Base-by-base conservation (phyloP, 768 basidiomycete genomes). In the Calocera cornea region DNA sequence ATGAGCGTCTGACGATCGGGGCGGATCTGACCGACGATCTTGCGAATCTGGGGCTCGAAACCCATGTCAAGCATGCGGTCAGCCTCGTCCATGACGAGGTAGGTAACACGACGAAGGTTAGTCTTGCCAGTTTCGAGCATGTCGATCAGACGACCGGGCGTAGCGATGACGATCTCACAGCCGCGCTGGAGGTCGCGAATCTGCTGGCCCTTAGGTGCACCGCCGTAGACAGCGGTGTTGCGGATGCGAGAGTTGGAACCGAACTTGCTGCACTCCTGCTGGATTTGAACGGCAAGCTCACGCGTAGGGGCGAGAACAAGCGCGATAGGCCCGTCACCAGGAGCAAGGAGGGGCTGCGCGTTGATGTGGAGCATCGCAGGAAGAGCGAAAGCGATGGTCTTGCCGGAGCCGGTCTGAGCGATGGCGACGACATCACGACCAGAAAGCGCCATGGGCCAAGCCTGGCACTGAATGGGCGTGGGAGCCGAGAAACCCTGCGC, bases 21-120 rank as follows among this genome's bases (percentile, higher is more conserved):
- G 41, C 97, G 87, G 74, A 99, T 95, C 78, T 99, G 97, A 72
- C 87, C 82, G 71, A 98, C 91, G 71, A 99, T 97, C 80, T 98
- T 98, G 75, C 95, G 84, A 75, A 99, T 98, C 77, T 99, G 97
- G 65, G 97, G 97, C 80, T 99, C 97, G 80, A 99, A 99, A 83
- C 97, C 97, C 97, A 99, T 99, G 81, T 99, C 97, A 70, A 99
- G 84, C 97, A 99, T 99, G 74, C 97, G 92, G 81, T 99, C 97
- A 50, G 97, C 97, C 78, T 99, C 97, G 74, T 99, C 97, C 87
- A 99, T 91, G 75, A 99, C 97, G 41, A 99, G 84, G 78, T 98
- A 99, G 24, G 97, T 99, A 67, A 99, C 83, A 44, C 97, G 88
- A 67, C 90, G 90, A 65, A 99, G 84, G 78, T 98, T 98, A 24